Conservation (phyloP, 306 rosid genomes). For the Hylodesmum podocarpum region DNA sequence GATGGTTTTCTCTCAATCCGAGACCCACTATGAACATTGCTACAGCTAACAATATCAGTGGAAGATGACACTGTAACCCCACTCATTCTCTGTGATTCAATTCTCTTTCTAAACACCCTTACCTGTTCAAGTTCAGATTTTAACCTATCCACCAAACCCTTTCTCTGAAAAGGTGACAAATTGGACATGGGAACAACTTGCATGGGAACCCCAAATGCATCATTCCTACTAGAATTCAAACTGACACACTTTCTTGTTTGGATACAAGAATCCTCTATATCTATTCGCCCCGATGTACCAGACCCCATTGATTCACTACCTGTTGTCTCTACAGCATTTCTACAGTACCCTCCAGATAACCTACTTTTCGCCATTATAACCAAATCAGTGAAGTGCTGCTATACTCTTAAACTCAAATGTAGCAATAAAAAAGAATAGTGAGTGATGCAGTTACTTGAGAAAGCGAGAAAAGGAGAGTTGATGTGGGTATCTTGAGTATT, state of each 20-base stretch:
- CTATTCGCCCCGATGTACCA: constrained; percentile 62
- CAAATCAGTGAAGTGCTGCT: background rate
- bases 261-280: constrained; percentile 53
- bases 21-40: constrained; percentile 38
- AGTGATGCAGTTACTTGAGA: background rate
- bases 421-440: background rate
- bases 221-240: constrained; percentile 40
- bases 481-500: background rate
- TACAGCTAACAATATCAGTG: constrained; percentile 54
- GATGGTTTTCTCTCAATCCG: constrained; percentile 39
- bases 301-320: constrained; percentile 63
- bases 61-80: constrained; percentile 56
- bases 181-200: constrained; percentile 60
- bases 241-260: constrained; percentile 55
- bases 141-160: constrained; percentile 47
- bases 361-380: constrained; percentile 48
- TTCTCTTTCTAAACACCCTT: constrained; percentile 51
- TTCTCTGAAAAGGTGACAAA: constrained; percentile 47
- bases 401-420: background rate
- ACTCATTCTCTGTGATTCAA: constrained; percentile 44
- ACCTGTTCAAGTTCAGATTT: constrained; percentile 61
- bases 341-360: constrained; percentile 53
- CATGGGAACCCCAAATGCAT: constrained; percentile 45
- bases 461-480: background rate
- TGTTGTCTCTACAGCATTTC: constrained; percentile 41